Conservation (phyloP, 768 basidiomycete species). For the Bullera alba region DNA sequence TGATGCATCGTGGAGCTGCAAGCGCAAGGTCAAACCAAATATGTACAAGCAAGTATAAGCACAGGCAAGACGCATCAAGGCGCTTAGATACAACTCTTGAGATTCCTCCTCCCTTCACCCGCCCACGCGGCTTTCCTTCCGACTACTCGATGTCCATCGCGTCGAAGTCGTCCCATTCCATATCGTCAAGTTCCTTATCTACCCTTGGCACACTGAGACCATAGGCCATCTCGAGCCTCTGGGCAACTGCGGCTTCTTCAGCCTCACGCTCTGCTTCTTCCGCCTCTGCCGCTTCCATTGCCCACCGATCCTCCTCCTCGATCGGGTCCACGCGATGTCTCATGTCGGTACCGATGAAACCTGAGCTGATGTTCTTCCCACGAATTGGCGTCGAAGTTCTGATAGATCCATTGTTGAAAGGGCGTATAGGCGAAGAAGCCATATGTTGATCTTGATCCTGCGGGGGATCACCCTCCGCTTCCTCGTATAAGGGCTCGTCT, state of each 20-base stretch:
- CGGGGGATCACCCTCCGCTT: slow-evolving; percentile 2
- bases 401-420: background rate
- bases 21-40: too few relatives aligned
- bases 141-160: slow-evolving; percentile 28
- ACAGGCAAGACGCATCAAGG: too few relatives aligned
- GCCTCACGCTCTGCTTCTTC: slow-evolving; percentile 26
- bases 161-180: slow-evolving; percentile 26
- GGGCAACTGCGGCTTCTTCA: slow-evolving; percentile 21
- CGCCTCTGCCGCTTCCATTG: slow-evolving; percentile 20
- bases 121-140: too few relatives aligned
- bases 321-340: slow-evolving; percentile 1
- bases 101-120: too few relatives aligned
- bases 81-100: too few relatives aligned
- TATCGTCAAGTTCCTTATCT: slow-evolving; percentile 3
- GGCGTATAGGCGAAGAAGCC: background rate
- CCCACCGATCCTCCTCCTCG: slow-evolving; percentile 29
- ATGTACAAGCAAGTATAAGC: too few relatives aligned
- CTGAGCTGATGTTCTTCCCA: too few relatives aligned
- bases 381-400: too few relatives aligned
- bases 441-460: background rate
- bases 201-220: background rate
- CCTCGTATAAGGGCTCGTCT: slow-evolving; percentile 9
- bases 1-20: too few relatives aligned
- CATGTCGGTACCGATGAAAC: background rate
- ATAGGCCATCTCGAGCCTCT: slow-evolving; percentile 18